phyloP scores from a whole-genome alignment of 345 rosid species.

The Linum trigynum region DNA sequence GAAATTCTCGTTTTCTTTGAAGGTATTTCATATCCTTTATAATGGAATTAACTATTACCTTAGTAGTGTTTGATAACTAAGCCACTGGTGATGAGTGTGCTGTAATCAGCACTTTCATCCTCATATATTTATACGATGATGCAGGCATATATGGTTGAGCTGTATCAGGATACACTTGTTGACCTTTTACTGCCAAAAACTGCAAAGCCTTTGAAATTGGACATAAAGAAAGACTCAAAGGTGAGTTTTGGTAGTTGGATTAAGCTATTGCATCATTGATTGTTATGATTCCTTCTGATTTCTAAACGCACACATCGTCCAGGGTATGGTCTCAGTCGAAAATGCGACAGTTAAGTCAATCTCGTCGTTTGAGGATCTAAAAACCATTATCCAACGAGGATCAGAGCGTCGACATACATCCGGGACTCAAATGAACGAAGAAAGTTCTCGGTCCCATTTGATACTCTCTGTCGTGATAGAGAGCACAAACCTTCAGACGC shows the following conservation, averaged over 20 bases:
- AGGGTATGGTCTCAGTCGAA: constrained; percentile 93
- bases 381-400: constrained; percentile 63
- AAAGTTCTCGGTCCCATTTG: constrained; percentile 93
- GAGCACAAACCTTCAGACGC: constrained; percentile 93
- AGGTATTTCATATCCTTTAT: constrained; percentile 36
- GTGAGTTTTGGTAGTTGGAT: constrained; percentile 20
- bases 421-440: constrained; percentile 92
- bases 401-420: constrained; percentile 76
- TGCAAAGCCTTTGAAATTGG: constrained; percentile 62
- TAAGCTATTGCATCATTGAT: not conserved
- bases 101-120: no score
- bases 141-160: constrained; percentile 92
- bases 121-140: constrained; percentile 8
- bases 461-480: constrained; percentile 82
- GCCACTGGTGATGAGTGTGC: no score
- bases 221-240: constrained; percentile 93
- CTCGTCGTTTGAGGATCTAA: constrained; percentile 64
- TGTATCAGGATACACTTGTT: constrained; percentile 87
- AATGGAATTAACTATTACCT: not conserved
- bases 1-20: constrained; percentile 70
- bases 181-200: constrained; percentile 74
- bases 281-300: not conserved
- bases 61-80: no score
- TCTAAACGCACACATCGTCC: constrained; percentile 11
- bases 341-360: constrained; percentile 67